These are phyloP conservation scores for Microthlaspi erraticum DNA, from an alignment of 345 rosid genomes.

Conservation along the genomic window DNA sequence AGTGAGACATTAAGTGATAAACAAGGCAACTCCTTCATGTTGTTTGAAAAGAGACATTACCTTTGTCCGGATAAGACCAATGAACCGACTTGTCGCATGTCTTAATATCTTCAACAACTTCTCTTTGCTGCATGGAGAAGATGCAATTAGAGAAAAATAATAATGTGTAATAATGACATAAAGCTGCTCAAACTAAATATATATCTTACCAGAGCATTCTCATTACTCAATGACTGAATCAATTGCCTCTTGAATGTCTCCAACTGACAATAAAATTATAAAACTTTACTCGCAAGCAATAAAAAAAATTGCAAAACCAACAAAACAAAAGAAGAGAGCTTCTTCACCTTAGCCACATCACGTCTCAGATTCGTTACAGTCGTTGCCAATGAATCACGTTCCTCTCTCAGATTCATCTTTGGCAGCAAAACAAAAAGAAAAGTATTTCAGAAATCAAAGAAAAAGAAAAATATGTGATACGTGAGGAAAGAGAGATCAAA, in stretches of 20 bases:
- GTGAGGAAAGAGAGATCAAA: not conserved
- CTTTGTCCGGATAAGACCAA: slow-evolving; percentile 53
- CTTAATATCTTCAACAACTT: slow-evolving; percentile 60
- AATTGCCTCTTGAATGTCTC: slow-evolving; percentile 81
- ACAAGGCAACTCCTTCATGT: not conserved
- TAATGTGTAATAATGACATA: not conserved
- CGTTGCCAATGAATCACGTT: slow-evolving; percentile 64
- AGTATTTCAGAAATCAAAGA: not conserved
- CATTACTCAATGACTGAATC: slow-evolving; percentile 72
- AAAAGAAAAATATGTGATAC: not conserved
- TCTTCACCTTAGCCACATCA: slow-evolving; percentile 70
- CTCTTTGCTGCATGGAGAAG: slow-evolving; percentile 49
- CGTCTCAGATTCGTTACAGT: slow-evolving; percentile 66
- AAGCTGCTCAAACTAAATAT: not conserved
- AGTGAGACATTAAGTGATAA: not conserved
- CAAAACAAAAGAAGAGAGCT: not conserved
- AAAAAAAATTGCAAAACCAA: not conserved
- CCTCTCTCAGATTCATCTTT: slow-evolving; percentile 64
- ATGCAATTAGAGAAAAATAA: not conserved
- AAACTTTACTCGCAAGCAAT: not conserved
- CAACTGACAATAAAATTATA: slow-evolving; percentile 50
- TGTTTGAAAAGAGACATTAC: slow-evolving; percentile 41
- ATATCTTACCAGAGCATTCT: slow-evolving; percentile 58
- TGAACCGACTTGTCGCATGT: slow-evolving; percentile 67
- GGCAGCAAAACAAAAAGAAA: not conserved